Conservation (phyloP, 257 asterid genomes). For the Cynanchum wilfordii region DNA sequence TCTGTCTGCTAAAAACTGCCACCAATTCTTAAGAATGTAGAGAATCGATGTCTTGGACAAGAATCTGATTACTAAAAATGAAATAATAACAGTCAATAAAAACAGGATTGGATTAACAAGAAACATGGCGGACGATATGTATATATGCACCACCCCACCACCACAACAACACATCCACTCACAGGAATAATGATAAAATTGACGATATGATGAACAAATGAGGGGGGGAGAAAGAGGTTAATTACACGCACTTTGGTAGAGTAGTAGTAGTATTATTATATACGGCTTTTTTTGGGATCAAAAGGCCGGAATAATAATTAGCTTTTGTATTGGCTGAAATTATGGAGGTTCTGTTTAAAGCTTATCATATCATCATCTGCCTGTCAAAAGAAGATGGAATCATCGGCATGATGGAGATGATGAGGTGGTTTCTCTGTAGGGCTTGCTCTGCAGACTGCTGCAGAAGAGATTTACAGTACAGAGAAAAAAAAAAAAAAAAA, state of each 20-base stretch:
- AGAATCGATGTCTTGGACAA: slow-evolving; percentile 47
- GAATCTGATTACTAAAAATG: slow-evolving; percentile 29
- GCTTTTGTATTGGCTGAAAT: too few species aligned
- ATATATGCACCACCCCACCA: too few species aligned
- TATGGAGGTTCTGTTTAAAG: too few species aligned
- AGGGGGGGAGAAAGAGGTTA: not conserved
- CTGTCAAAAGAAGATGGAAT: not conserved
- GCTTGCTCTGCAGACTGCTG: too few species aligned
- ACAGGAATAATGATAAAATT: not conserved
- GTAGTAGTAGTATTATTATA: too few species aligned
- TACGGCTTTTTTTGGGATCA: not conserved
- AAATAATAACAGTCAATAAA: slow-evolving; percentile 22
- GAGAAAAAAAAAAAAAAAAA: not conserved
- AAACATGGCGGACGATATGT: slow-evolving; percentile 35
- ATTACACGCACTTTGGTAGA: too few species aligned
- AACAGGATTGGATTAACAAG: slow-evolving; percentile 30
- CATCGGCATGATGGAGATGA: not conserved
- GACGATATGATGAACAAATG: not conserved
- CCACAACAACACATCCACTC: not conserved
- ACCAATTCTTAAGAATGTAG: slow-evolving; percentile 36
- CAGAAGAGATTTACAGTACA: not conserved
- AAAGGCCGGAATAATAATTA: not conserved
- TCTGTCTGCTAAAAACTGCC: slow-evolving; percentile 45
- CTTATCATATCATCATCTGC: too few species aligned
- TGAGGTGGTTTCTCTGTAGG: not conserved